phyloP scores from a whole-genome alignment of 1,139 yeast genomes.

The Wickerhamiella infanticola region DNA sequence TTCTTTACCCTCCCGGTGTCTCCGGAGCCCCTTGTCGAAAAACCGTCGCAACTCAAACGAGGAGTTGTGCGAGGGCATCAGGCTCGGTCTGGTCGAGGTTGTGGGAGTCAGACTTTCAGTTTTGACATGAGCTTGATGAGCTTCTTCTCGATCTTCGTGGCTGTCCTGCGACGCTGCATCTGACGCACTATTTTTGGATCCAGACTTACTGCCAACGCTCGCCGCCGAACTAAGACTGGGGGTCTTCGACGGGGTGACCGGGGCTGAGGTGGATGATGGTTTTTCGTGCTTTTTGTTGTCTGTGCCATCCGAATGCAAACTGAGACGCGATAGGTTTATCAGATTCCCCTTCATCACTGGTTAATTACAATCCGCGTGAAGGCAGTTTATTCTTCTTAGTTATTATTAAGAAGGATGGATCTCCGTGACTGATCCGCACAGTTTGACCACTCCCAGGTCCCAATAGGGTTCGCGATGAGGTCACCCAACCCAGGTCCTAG shows the following conservation, averaged over 20 bases:
- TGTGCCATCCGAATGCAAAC: not conserved
- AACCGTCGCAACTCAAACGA: constrained; percentile 28
- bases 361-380: no score
- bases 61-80: constrained; percentile 18
- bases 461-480: not conserved
- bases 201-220: not conserved
- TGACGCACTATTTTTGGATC: no score
- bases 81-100: not conserved
- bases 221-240: not conserved
- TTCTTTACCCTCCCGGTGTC: constrained; percentile 1
- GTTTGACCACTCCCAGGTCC: not conserved
- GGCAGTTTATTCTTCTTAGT: not conserved
- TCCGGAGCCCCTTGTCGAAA: constrained; percentile 16
- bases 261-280: not conserved
- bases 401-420: not conserved
- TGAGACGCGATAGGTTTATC: not conserved
- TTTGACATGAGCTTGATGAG: not conserved
- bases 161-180: no score
- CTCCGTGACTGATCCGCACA: not conserved
- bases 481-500: not conserved
- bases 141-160: no score
- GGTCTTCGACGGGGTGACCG: not conserved
- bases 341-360: not conserved
- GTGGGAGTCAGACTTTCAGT: not conserved
- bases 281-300: not conserved